Conservation (phyloP, 2,329 filamentous ascomycete species). For the Aureobasidium sp. region DNA sequence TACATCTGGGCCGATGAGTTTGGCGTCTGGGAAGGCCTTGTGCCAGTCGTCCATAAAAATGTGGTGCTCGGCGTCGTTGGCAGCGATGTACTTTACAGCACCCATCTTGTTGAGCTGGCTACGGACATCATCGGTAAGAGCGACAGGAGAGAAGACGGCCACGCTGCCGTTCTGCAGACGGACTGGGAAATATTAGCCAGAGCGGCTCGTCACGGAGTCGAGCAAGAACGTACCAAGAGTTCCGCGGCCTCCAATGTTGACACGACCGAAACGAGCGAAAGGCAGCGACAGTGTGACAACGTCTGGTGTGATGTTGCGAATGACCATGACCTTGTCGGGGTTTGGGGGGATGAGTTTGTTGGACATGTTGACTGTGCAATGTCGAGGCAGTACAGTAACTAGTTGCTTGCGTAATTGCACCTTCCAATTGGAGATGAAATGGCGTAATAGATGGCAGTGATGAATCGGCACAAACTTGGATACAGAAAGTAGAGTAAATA, state of each 20-base stretch:
- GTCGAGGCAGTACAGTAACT: neutral
- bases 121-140: conserved; percentile 69
- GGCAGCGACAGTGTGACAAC: conserved; percentile 75
- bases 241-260: conserved; percentile 80
- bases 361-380: neutral
- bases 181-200: conserved; percentile 44
- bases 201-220: neutral
- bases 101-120: conserved; percentile 42
- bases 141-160: conserved; percentile 87
- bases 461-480: neutral
- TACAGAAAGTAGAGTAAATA: neutral
- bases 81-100: conserved; percentile 74
- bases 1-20: conserved; percentile 74
- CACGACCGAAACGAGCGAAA: conserved; percentile 69
- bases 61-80: conserved; percentile 88
- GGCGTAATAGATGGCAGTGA: neutral
- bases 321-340: conserved; percentile 80
- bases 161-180: conserved; percentile 70
- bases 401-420: neutral
- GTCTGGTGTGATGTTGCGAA: conserved; percentile 73
- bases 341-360: conserved; percentile 46
- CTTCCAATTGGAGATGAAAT: neutral
- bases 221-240: conserved; percentile 60
- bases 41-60: conserved; percentile 87
- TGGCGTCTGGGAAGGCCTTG: conserved; percentile 67